Evolutionary conservation across 2,329 filamentous ascomycete genomes (phyloP).

Genomic region (Fusarium sp.): DNA sequence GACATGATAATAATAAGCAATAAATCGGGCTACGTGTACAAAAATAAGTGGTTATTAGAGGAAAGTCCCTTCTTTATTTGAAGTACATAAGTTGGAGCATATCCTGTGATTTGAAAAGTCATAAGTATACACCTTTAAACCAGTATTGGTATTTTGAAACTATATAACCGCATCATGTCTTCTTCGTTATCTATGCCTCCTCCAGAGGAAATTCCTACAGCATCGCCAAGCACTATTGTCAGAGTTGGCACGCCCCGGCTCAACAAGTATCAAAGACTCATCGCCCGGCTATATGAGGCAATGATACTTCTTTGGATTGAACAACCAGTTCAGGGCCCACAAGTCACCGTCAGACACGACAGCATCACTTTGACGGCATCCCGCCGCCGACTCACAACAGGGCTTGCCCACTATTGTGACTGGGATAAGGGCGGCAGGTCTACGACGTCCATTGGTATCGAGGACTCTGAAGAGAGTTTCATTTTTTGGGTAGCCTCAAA

Average conservation of each 20-base stretch:
- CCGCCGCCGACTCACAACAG: background rate
- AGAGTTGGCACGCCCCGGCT: background rate
- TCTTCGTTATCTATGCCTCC: background rate
- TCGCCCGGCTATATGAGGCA: background rate
- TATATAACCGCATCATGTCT: background rate
- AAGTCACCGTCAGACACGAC: background rate
- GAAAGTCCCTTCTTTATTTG: background rate
- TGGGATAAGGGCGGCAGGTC: background rate
- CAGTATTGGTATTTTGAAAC: background rate
- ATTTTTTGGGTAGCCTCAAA: conserved; percentile 2
- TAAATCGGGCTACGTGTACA: background rate
- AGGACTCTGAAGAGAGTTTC: background rate
- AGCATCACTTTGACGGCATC: background rate
- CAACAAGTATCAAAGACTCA: background rate
- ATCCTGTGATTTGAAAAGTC: background rate
- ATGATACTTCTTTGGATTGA: conserved; percentile 5
- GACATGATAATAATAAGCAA: background rate
- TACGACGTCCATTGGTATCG: background rate
- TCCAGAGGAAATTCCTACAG: background rate
- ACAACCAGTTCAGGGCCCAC: background rate
- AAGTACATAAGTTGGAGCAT: background rate
- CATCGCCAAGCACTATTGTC: background rate
- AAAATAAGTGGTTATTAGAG: background rate
- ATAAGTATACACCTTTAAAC: background rate
- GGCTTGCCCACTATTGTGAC: background rate